These are phyloP conservation scores for Inga leiocalycina DNA, from an alignment of 306 rosid genomes.

Conservation along the genomic window DNA sequence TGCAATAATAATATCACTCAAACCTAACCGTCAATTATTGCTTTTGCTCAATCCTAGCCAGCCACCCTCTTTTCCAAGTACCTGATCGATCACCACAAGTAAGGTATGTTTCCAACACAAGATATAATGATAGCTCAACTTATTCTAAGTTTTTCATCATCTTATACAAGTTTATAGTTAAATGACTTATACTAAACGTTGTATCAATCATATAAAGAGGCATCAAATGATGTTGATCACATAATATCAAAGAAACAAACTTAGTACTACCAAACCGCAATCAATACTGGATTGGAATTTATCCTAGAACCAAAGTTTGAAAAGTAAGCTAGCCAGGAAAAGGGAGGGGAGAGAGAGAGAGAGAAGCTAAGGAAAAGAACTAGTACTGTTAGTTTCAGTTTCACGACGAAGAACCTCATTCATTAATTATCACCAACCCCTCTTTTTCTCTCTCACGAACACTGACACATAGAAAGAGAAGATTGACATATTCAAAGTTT, in stretches of 20 bases:
- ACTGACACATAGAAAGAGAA: conserved; percentile 46
- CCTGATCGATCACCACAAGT: conserved; percentile 45
- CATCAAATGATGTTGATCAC: not conserved
- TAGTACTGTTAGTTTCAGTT: conserved; percentile 17
- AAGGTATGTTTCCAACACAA: conserved; percentile 82
- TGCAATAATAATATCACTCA: conserved; percentile 22
- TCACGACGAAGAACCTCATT: conserved; percentile 47
- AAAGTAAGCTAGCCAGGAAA: not conserved
- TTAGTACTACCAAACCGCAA: not conserved
- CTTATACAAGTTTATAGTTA: too few relatives aligned
- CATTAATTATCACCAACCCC: conserved; percentile 38
- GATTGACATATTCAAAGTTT: conserved; percentile 74
- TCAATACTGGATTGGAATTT: not conserved
- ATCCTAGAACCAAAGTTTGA: not conserved
- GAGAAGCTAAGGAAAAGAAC: not conserved
- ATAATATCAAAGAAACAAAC: not conserved
- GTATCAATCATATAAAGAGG: not conserved
- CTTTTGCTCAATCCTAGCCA: conserved; percentile 31
- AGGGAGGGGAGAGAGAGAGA: not conserved
- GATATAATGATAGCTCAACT: conserved; percentile 61
- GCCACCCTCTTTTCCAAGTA: conserved; percentile 49
- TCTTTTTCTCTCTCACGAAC: conserved; percentile 28
- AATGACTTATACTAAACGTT: not conserved
- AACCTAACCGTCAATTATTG: conserved; percentile 57
- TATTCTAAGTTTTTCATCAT: too few relatives aligned